Evolutionary conservation across 2,329 filamentous ascomycete genomes (phyloP), one percentile per base, ranked within the genome.

Genomic region (Pseudogymnoascus sp.): DNA sequence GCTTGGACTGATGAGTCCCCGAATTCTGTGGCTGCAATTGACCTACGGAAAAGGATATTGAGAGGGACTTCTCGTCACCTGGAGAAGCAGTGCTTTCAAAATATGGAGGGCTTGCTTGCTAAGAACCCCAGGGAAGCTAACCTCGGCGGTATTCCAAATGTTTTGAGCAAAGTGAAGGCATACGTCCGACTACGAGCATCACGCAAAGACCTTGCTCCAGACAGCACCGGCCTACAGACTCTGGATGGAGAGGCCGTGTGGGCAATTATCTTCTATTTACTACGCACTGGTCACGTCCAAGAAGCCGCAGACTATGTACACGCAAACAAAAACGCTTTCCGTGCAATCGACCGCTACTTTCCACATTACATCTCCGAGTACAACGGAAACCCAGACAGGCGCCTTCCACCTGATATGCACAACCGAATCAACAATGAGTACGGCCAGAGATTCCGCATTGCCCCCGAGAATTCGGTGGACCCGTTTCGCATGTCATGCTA

Each of bases 401-500:
- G 91, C 64, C 81, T 99, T 29, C 87, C 86, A 67, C 83, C 87
- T 44, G 89, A 93, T 66, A 78, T 96, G 64, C 90, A 96, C 71
- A 90, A 92, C 68, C 89, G 90, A 67, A 96, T 96, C 76, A 90
- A 89, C 69, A 91, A 89, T 67, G 93, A 97, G 72, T 97, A 96
- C 75, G 89, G 89, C 61, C 90, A 96, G 73, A 87, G 92, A 53
- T 84, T 87, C 26, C 88, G 91, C 67, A 91, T 96, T 70, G 90
- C 90, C 0, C 90, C 91, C 0, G 90, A 95, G 64, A 88, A 93
- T 72, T 90, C 90, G 1, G 86, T 96, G 67, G 95, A 99, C 74
- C 95, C 95, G 26, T 99, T 96, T 78, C 87, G 92, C 62, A 93
- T 96, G 86, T 93, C 93, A 59, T 97, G 95, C 75, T 97, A 97